Evolutionary conservation across 2,329 filamentous ascomycete species (phyloP), one percentile per base, ranked within the genome.

Genomic region (Stemphylium lycopersici): DNA sequence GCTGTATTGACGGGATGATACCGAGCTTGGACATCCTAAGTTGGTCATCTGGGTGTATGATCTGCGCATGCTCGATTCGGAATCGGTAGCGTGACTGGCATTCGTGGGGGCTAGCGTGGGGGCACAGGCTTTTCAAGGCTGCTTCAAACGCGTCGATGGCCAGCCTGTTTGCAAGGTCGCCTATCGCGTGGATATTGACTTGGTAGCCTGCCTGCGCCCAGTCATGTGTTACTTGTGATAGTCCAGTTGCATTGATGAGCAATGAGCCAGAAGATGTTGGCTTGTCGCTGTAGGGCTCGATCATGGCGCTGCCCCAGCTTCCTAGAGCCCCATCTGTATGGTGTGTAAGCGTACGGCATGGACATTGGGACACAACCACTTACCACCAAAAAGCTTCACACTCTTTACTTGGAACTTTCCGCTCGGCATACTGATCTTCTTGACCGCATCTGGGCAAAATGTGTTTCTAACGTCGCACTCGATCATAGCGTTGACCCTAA

Each of bases 111-210:
- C 63, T 61, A 29, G 61, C 61, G 5, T 67, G 69, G 12, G 81
- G 79, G 57, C 87, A 89, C 15, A 83, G 66, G 16, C 78, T 66
- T n/a, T 76, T 71, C 4, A 89, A 79, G 8, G 84, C 83, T 6
- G 79, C 77, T 41, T 84, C 80, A 46, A 90, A 81, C 7, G 87
- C 86, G 61, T 88, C 82, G 39, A 90, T 75, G 51, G 86, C 85
- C 29, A 84, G 78, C 22, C 87, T 81, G 67, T 89, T 89, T 13
- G 88, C 88, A 4, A 84, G 78, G 70, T 90, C 88, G 7, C 88
- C 88, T 53, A 90, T 90, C 42, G 87, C 87, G 70, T 90, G 88
- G 55, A 90, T 87, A 66, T 88, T 88, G 51, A 90, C 86, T 67
- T 90, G 87, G 63, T 81, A 90, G 11, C 84, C 85, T 32, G 78